Percentiles rank a stretch among this genome's conserved stretches.
These are phyloP conservation scores for Starmera quercuum DNA, from an alignment of 805 yeast genomes.

Conservation along the genomic window DNA sequence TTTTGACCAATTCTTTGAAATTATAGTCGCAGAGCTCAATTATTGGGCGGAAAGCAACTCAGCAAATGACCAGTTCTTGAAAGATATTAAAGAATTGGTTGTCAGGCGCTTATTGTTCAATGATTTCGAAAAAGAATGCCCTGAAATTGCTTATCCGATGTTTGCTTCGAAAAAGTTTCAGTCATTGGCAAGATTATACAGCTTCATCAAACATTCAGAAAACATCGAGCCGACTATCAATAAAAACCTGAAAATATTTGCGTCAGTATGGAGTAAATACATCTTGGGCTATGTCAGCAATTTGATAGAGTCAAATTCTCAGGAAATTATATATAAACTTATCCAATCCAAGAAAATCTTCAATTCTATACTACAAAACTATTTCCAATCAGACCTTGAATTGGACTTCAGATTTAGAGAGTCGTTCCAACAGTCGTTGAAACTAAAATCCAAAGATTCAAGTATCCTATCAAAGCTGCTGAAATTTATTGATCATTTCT, in stretches of 20 bases:
- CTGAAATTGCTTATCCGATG: constrained; percentile 6
- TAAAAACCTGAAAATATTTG: constrained; percentile 1
- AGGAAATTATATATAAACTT: constrained; percentile 8
- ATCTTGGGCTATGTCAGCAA: constrained; percentile 5
- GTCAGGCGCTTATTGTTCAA: constrained; percentile 5
- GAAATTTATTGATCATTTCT: constrained; percentile 13
- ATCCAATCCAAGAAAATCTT: constrained; percentile 12
- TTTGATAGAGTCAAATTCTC: constrained; percentile 2
- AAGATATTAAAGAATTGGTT: neutral
- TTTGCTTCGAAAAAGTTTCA: constrained; percentile 5
- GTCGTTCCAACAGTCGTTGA: constrained; percentile 11
- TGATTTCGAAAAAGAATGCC: constrained; percentile 3
- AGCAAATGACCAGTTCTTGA: neutral
- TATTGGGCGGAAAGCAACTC: constrained; percentile 8
- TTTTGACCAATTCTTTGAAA: constrained; percentile 1
- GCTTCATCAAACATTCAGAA: constrained; percentile 6
- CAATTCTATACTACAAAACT: constrained; percentile 3
- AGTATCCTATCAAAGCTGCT: constrained; percentile 8
- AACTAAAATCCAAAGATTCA: neutral
- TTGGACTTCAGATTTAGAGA: constrained; percentile 15
- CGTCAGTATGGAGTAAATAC: constrained; percentile 8
- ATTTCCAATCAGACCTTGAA: constrained; percentile 5
- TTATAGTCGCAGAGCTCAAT: constrained; percentile 4
- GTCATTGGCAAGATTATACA: constrained; percentile 5
- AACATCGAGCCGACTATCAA: neutral